These are phyloP conservation scores for Aspergillus jensenii DNA, from an alignment of 2,329 filamentous ascomycete species.

Conservation along the genomic window DNA sequence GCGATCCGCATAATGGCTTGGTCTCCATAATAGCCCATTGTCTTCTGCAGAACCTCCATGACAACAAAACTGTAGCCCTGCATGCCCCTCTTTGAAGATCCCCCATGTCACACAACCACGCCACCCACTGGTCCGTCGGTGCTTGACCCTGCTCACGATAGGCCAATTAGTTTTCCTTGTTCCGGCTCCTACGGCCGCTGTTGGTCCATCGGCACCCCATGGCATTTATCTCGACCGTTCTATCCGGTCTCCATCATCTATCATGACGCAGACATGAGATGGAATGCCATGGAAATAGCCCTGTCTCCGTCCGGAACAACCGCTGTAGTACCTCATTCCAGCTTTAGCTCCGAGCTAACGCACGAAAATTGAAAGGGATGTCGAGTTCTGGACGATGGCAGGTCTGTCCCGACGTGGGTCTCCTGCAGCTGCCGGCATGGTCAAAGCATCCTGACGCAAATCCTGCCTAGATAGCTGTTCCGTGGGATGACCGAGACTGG, in stretches of 20 bases:
- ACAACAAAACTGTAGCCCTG: neutral
- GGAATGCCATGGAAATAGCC: neutral
- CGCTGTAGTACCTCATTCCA: neutral
- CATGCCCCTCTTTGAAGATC: neutral
- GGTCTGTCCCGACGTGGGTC: slow-evolving; percentile 7
- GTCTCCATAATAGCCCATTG: neutral
- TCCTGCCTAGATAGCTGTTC: neutral
- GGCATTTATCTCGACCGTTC: neutral
- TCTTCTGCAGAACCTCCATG: neutral
- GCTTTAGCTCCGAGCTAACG: neutral
- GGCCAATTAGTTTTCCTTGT: neutral
- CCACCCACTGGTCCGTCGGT: neutral
- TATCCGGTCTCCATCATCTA: neutral
- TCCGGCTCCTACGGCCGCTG: neutral
- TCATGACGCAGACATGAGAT: slow-evolving; percentile 1
- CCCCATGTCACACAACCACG: slow-evolving; percentile 1
- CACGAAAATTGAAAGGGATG: neutral
- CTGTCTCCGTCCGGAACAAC: neutral
- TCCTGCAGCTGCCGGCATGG: slow-evolving; percentile 4
- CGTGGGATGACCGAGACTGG: slow-evolving; percentile 8
- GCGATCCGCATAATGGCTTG: neutral
- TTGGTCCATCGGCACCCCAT: neutral
- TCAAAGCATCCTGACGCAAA: slow-evolving; percentile 17
- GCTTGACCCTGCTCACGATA: neutral
- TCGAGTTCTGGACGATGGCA: neutral